These are phyloP conservation scores for Stylosanthes scabra DNA, from an alignment of 331 rosid species.

Conservation along the genomic window DNA sequence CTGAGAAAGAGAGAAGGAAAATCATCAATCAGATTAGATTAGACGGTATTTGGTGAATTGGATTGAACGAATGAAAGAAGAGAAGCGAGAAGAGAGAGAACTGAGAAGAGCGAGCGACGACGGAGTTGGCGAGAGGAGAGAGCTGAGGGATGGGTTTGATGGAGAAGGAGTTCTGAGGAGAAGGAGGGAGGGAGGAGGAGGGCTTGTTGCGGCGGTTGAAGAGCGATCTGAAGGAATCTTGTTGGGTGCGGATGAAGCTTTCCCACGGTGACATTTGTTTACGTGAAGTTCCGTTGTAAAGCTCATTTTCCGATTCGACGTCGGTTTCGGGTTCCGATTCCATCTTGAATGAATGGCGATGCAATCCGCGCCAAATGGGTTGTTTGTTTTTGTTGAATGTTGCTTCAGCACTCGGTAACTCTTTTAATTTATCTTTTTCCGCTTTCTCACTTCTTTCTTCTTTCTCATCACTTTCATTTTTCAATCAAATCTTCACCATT, in stretches of 20 bases:
- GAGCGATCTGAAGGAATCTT: constrained; percentile 51
- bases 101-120: constrained; percentile 85
- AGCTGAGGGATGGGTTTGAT: constrained; percentile 75
- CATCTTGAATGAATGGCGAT: neutral
- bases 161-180: constrained; percentile 40
- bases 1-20: constrained; percentile 39
- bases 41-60: neutral
- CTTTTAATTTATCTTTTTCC: too few species aligned
- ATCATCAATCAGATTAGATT: neutral
- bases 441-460: neutral
- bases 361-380: constrained; percentile 17
- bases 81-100: constrained; percentile 19
- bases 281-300: constrained; percentile 36
- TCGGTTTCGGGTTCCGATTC: neutral
- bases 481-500: too few species aligned
- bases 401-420: neutral
- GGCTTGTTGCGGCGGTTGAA: constrained; percentile 59
- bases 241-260: constrained; percentile 49
- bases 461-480: neutral
- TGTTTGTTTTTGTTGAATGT: neutral
- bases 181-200: constrained; percentile 15
- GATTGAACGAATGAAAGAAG: neutral
- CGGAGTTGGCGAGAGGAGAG: constrained; percentile 83
- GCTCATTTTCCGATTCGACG: constrained; percentile 16
- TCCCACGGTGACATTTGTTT: constrained; percentile 46